Evolutionary conservation across 2,329 filamentous ascomycete species (phyloP).

Genomic region (Verticillium dahliae): DNA sequence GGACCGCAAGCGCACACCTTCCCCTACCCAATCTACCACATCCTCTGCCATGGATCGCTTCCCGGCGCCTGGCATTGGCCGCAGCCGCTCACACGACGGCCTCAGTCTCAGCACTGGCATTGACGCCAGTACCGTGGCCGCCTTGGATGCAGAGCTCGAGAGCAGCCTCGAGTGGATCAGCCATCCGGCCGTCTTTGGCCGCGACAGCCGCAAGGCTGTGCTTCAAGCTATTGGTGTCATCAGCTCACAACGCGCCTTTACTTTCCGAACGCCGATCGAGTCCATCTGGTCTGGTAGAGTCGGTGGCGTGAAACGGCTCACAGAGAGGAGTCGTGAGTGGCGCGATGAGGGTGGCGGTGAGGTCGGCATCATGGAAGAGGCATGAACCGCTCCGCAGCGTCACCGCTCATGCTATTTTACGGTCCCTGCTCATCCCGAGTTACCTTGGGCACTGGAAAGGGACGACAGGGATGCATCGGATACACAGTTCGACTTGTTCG

Average conservation of each 20-base stretch:
- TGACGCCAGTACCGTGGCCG: conserved; percentile 72
- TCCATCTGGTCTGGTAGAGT: conserved; percentile 83
- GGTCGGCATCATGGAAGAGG: conserved; percentile 54
- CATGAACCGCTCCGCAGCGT: conserved; percentile 22
- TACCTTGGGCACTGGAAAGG: not conserved
- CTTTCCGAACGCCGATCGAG: conserved; percentile 86
- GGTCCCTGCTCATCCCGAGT: not conserved
- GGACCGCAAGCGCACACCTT: conserved; percentile 33
- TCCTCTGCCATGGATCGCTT: conserved; percentile 45
- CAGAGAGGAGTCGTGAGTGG: conserved; percentile 85
- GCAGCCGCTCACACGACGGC: conserved; percentile 48
- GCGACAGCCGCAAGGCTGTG: conserved; percentile 91
- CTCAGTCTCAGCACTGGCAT: conserved; percentile 67
- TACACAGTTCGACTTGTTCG: not conserved
- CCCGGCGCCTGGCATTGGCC: conserved; percentile 32
- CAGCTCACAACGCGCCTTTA: conserved; percentile 87
- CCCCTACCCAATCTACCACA: conserved; percentile 35
- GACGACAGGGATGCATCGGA: not conserved
- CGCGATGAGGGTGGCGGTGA: conserved; percentile 77
- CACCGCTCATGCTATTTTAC: not conserved
- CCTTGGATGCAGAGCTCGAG: conserved; percentile 86
- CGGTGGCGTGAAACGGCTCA: conserved; percentile 70
- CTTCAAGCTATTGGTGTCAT: conserved; percentile 96
- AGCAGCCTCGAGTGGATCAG: conserved; percentile 94
- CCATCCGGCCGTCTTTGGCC: conserved; percentile 88